These are phyloP conservation scores for Mycena rebaudengoi DNA, from an alignment of 768 basidiomycete genomes.

Conservation along the genomic window DNA sequence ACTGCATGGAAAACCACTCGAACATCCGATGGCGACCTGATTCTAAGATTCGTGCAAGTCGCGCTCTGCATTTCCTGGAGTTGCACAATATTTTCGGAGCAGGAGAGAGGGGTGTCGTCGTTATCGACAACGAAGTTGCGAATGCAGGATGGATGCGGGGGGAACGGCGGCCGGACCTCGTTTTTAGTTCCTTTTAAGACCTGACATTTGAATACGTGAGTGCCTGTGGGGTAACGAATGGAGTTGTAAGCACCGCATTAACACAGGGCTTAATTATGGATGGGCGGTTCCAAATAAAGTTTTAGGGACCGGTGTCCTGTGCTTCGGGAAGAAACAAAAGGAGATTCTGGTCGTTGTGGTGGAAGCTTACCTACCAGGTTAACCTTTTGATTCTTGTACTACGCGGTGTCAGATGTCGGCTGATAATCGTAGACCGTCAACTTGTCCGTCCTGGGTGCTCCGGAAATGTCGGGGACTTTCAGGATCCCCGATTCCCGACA, in stretches of 20 bases:
- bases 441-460: slow-evolving; percentile 6
- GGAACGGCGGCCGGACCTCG: slow-evolving; percentile 21
- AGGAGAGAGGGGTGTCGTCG: too few relatives aligned
- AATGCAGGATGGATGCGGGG: slow-evolving; percentile 28
- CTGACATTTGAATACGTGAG: slow-evolving; percentile 23
- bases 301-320: slow-evolving; percentile 52
- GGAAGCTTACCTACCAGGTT: slow-evolving; percentile 23
- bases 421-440: slow-evolving; percentile 21
- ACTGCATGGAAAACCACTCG: slow-evolving; percentile 81
- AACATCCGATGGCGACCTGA: slow-evolving; percentile 61
- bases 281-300: slow-evolving; percentile 49
- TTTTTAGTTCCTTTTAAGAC: slow-evolving; percentile 15
- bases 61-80: slow-evolving; percentile 67
- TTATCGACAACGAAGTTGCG: too few relatives aligned
- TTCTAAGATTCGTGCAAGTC: slow-evolving; percentile 59
- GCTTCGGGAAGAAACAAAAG: slow-evolving; percentile 40
- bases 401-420: slow-evolving; percentile 27
- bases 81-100: too few relatives aligned
- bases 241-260: slow-evolving; percentile 23
- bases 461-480: slow-evolving; percentile 9
- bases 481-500: slow-evolving; percentile 2
- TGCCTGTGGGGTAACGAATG: slow-evolving; percentile 23
- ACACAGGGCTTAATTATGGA: slow-evolving; percentile 12
- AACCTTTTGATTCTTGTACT: slow-evolving; percentile 13
- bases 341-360: slow-evolving; percentile 34